Evolutionary conservation across 2,329 filamentous ascomycete species (phyloP), one percentile per base, ranked within the genome.

Genomic region (Chrysosporium keratinophilum): DNA sequence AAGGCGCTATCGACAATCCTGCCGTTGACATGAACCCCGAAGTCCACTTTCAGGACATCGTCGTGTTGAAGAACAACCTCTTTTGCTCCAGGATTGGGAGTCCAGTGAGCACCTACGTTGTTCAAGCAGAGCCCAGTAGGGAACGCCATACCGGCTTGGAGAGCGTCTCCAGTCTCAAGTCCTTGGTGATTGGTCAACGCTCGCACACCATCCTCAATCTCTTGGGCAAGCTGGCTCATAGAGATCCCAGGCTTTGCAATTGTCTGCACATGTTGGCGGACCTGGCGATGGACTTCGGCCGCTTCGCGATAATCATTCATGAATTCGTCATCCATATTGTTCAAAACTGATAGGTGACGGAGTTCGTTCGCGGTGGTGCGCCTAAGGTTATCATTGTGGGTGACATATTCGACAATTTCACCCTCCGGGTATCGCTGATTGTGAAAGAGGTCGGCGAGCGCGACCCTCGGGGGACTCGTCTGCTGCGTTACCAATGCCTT

Each of bases 11-110:
- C 86, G 55, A 90, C 85, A 64, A 90, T 91, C 60, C 82, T 78
- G 3, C 87, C 87, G 63, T 85, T 87, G 63, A 90, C 78, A 66
- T 91, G 87, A 31, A 90, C 86, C 47, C 87, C 86, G 63, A 89
- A 87, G 63, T 91, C 86, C 6, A 90, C 82, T 69, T 88, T 90
- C 78, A 91, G 79, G 35, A 94, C 86, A 65, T 94, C 87, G 57
- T 81, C 78, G 57, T 83, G 68, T 64, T 85, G 75, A 55, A 93
- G 73, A 34, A 89, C 71, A 62, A 85, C 79, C 67, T 88, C 87
- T 68, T 82, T 84, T 64, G 78, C 71, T 1, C 78, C 76, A 1
- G 78, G 74, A 59, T 79, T 81, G 5, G 78, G 78, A 1, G 77
- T 79, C 61, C 71, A 81, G 64, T 81, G 78, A 5, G 78, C 78